Evolutionary conservation across 257 asterid genomes (phyloP).

Genomic region (Cinchona pubescens): DNA sequence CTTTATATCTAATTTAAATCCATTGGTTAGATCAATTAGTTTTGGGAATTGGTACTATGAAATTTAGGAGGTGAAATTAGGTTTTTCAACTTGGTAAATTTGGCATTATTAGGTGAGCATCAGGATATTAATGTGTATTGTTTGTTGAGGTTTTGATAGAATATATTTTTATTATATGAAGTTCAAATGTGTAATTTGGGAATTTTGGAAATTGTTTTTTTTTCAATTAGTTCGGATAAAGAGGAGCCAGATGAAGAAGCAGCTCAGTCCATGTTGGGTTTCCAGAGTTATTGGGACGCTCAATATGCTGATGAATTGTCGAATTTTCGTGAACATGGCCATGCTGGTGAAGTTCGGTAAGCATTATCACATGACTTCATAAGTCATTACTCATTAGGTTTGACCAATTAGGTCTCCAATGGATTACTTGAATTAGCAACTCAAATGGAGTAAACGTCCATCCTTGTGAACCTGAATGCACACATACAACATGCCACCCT

Average conservation of each 20-base stretch:
- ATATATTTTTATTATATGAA: not conserved
- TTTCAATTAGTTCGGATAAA: constrained; percentile 67
- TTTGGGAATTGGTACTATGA: not conserved
- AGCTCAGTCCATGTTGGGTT: constrained; percentile 80
- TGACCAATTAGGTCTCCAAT: not conserved
- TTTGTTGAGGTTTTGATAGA: not conserved
- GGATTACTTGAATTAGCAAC: not conserved
- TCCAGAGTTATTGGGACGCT: constrained; percentile 96
- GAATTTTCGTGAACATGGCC: constrained; percentile 90
- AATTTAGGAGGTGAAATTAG: not conserved
- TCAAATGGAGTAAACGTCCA: not conserved
- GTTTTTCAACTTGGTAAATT: too few relatives aligned
- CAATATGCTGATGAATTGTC: constrained; percentile 84
- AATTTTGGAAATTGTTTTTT: not conserved
- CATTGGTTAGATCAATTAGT: not conserved
- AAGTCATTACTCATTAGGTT: not conserved
- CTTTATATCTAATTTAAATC: not conserved
- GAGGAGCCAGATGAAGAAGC: constrained; percentile 84
- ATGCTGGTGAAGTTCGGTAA: constrained; percentile 94
- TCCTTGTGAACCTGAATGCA: not conserved
- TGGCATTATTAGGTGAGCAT: not conserved
- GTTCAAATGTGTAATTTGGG: not conserved
- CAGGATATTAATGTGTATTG: too few relatives aligned
- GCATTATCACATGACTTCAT: constrained; percentile 17
- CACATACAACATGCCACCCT: not conserved